These are phyloP conservation scores for Russula emetica DNA, from an alignment of 768 basidiomycete genomes.

Conservation along the genomic window DNA sequence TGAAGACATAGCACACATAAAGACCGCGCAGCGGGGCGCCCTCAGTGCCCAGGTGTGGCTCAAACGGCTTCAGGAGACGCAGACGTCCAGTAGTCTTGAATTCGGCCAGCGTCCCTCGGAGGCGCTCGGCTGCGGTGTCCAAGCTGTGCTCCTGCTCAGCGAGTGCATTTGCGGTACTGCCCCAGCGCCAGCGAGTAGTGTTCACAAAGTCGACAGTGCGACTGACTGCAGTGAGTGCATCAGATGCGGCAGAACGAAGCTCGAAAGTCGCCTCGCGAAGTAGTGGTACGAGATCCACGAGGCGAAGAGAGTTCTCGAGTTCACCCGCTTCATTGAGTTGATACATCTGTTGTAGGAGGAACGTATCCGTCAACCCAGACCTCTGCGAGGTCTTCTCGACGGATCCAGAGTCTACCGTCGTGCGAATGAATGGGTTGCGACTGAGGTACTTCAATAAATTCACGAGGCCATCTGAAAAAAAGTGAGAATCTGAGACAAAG, in stretches of 20 bases:
- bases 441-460: conserved; percentile 34
- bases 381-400: conserved; percentile 18
- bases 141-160: conserved; percentile 28
- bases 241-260: conserved; percentile 35
- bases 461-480: conserved; percentile 35
- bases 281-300: conserved; percentile 37
- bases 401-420: conserved; percentile 12
- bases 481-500: conserved; percentile 4
- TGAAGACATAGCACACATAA: conserved; percentile 49
- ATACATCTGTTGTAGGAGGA: conserved; percentile 37
- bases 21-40: conserved; percentile 40
- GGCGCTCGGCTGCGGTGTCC: conserved; percentile 31
- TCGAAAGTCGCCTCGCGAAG: conserved; percentile 36
- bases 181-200: conserved; percentile 34
- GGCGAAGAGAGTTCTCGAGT: conserved; percentile 32
- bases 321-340: conserved; percentile 32
- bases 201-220: conserved; percentile 36
- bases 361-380: conserved; percentile 34
- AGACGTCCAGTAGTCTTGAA: conserved; percentile 37
- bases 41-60: conserved; percentile 34
- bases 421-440: conserved; percentile 17
- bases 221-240: conserved; percentile 32
- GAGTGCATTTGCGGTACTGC: conserved; percentile 26
- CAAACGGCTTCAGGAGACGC: conserved; percentile 43
- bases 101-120: conserved; percentile 32